Evolutionary conservation across 345 rosid genomes (phyloP), one percentile per base, ranked within the genome.

Genomic region (Pistacia vera): DNA sequence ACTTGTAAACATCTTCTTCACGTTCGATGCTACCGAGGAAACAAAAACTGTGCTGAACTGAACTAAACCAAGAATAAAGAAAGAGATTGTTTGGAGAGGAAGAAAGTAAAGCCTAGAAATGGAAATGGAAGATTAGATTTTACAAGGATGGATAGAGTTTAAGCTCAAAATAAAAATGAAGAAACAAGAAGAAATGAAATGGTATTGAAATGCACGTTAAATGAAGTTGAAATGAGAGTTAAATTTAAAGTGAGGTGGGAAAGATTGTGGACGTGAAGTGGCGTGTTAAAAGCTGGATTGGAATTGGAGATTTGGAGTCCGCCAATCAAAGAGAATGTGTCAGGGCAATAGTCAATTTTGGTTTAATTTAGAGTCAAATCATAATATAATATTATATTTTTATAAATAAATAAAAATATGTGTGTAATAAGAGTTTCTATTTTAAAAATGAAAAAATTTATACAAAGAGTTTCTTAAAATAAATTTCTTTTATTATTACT

Each of bases 161-260:
- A 33, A 17, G 10, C 59, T 71, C 38, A 8, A 55, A 57, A 62
- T 2, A 10, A 35, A 20, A 33, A 12, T 0, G 5, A 22, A 22
- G 25, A 22, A 22, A 22, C 25, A 2, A 2, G 28, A 69, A 20
- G 55, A 38, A 28, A 51, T 11, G 77, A 74, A 55, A 78, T 68
- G 79, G 8, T 46, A 46, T 81, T 73, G 84, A 84, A 81, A 83
- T 80, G 14, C 80, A 72, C 79, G 66, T 55, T 63, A 80, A 51
- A 83, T 80, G 63, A 41, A 52, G 18, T 78, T 72, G 80, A 83
- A 68, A 83, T 78, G 76, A 28, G 84, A 70, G 63, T 73, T 35
- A 77, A 80, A 73, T 83, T 63, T 12, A 58, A 44, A 74, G 77
- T 7, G 60, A 44, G 1, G 55, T 12, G 56, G 64, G 56, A n/a